phyloP scores from a whole-genome alignment of 352 stramenopile genomes.

The Phytopythium delawarense region DNA sequence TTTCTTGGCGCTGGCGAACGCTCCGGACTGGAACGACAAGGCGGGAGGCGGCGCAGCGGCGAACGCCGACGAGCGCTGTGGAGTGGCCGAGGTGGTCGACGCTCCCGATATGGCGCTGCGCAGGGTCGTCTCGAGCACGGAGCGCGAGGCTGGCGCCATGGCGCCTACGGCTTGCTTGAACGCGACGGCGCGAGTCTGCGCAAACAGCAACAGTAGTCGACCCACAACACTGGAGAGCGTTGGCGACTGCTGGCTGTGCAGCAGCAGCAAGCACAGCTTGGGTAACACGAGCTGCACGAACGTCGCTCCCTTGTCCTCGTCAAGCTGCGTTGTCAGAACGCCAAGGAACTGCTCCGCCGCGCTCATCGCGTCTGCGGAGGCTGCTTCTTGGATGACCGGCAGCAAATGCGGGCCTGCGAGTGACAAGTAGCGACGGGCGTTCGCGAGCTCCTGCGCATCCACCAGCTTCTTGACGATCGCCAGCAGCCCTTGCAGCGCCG shows the following conservation, averaged over 20 bases:
- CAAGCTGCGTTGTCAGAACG: conserved; percentile 40
- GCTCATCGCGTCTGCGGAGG: conserved; percentile 29
- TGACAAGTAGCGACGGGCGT: conserved; percentile 41
- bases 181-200: conserved; percentile 38
- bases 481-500: conserved; percentile 31
- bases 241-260: conserved; percentile 6
- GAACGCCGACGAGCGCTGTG: neutral
- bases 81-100: neutral
- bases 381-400: conserved; percentile 14
- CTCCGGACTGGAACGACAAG: conserved; percentile 5
- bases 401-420: conserved; percentile 38
- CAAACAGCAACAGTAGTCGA: conserved; percentile 43
- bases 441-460: conserved; percentile 28
- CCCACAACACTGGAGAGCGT: conserved; percentile 21
- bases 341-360: conserved; percentile 46
- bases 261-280: conserved; percentile 37
- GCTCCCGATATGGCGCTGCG: conserved; percentile 38
- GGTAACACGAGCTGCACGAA: conserved; percentile 66
- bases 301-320: conserved; percentile 31
- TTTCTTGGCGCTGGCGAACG: conserved; percentile 14
- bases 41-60: neutral
- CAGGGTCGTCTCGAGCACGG: conserved; percentile 37
- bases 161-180: conserved; percentile 51
- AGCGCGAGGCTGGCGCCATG: conserved; percentile 31
- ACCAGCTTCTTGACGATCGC: conserved; percentile 41